Evolutionary conservation across 352 stramenopile genomes (phyloP).

Genomic region (Globisporangium orthogonon): DNA sequence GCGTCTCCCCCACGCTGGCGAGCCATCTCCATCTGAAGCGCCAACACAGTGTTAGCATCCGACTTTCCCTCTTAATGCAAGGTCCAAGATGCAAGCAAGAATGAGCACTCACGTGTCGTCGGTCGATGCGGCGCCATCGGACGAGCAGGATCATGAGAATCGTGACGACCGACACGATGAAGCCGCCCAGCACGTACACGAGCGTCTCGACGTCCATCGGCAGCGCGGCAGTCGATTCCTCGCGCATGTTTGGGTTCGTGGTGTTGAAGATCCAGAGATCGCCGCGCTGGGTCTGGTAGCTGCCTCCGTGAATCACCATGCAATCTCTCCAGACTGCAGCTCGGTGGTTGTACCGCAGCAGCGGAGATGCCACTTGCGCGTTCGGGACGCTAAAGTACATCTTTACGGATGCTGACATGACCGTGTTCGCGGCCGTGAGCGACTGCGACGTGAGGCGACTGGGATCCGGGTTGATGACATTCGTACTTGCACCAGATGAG

Average conservation of each 20-base stretch:
- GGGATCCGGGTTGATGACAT: constrained; percentile 1
- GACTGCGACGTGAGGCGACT: constrained; percentile 11
- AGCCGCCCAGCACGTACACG: constrained; percentile 61
- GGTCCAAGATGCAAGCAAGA: background rate
- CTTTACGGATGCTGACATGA: constrained; percentile 18
- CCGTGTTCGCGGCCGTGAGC: background rate
- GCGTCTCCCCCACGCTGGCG: constrained; percentile 28
- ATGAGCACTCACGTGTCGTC: constrained; percentile 34
- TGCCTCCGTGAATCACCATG: constrained; percentile 67
- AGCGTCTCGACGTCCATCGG: constrained; percentile 58
- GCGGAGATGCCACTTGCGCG: constrained; percentile 15
- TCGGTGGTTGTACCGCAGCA: constrained; percentile 63
- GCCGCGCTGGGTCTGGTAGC: constrained; percentile 57
- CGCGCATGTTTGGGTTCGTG: constrained; percentile 22
- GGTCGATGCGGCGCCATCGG: constrained; percentile 55
- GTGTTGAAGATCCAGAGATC: constrained; percentile 75
- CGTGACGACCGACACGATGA: constrained; percentile 57
- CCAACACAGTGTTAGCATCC: background rate
- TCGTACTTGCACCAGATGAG: background rate
- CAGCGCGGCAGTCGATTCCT: constrained; percentile 18
- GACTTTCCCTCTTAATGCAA: background rate
- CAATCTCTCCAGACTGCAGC: constrained; percentile 39
- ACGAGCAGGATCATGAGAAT: constrained; percentile 54
- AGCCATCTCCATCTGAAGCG: constrained; percentile 36
- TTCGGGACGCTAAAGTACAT: constrained; percentile 18